Conservation (phyloP, 306 rosid genomes). For the Prunus davidiana region DNA sequence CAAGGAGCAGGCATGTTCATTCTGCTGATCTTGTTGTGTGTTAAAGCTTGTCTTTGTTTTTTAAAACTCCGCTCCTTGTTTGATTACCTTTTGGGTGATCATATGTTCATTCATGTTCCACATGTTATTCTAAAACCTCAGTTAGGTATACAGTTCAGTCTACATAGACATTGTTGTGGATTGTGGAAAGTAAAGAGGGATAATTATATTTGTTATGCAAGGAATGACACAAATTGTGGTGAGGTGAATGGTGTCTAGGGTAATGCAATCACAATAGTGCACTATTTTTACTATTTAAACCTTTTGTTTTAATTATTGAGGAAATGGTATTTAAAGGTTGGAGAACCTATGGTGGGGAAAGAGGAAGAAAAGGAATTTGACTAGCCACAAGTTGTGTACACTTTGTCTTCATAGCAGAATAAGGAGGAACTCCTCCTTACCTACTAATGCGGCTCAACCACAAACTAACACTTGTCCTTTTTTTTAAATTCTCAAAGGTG, state of each 20-base stretch:
- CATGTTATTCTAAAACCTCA: neutral
- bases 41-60: neutral
- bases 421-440: no score
- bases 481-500: no score
- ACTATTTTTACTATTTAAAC: neutral
- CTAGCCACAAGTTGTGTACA: neutral
- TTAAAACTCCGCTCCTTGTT: neutral
- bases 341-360: neutral
- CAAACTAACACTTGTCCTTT: no score
- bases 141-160: neutral
- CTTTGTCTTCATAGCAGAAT: neutral
- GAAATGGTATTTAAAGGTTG: neutral
- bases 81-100: neutral
- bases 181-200: neutral
- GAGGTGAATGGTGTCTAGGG: neutral
- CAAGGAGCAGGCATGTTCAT: constrained; percentile 81
- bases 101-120: neutral
- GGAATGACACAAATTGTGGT: neutral
- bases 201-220: neutral
- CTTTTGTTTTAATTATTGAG: neutral
- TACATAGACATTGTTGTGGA: neutral
- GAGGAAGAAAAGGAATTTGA: neutral
- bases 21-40: constrained; percentile 11
- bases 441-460: no score
- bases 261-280: neutral